These are phyloP conservation scores for Sporothrix humicola DNA, from an alignment of 2,329 filamentous ascomycete species.

Conservation along the genomic window DNA sequence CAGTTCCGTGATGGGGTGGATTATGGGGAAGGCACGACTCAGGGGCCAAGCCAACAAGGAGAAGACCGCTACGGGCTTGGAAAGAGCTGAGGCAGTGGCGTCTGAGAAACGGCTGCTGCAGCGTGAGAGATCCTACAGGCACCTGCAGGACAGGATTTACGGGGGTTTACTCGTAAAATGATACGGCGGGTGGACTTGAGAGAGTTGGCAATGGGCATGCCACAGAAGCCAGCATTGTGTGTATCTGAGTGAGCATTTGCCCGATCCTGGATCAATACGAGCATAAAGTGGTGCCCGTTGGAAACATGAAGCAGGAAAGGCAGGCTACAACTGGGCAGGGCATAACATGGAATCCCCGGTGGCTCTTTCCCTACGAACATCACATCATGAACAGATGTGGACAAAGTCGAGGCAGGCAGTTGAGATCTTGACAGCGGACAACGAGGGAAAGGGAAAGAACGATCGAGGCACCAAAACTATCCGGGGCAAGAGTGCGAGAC, in stretches of 20 bases:
- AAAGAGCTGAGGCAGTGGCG: conserved; percentile 22
- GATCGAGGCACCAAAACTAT: conserved; percentile 18
- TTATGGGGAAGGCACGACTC: conserved; percentile 33
- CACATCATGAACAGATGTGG: not conserved
- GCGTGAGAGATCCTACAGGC: conserved; percentile 12
- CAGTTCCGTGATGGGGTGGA: conserved; percentile 19
- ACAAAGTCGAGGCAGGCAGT: not conserved
- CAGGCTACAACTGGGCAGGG: not conserved
- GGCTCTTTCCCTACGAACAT: not conserved
- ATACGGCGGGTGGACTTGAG: not conserved
- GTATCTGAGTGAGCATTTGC: not conserved
- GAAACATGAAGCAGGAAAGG: not conserved
- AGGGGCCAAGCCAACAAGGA: conserved; percentile 27
- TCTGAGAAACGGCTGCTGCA: not conserved
- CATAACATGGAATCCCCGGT: not conserved
- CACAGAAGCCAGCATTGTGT: not conserved
- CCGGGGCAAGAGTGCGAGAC: not conserved
- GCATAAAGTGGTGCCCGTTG: conserved; percentile 3
- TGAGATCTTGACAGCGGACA: not conserved
- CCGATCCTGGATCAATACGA: not conserved
- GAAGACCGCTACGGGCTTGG: not conserved
- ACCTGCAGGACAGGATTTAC: conserved; percentile 15
- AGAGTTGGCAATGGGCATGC: conserved; percentile 3
- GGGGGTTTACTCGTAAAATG: not conserved
- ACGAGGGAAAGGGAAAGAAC: conserved; percentile 2